Base-by-base conservation (phyloP, 768 basidiomycete species). In the Obba rivulosa region DNA sequence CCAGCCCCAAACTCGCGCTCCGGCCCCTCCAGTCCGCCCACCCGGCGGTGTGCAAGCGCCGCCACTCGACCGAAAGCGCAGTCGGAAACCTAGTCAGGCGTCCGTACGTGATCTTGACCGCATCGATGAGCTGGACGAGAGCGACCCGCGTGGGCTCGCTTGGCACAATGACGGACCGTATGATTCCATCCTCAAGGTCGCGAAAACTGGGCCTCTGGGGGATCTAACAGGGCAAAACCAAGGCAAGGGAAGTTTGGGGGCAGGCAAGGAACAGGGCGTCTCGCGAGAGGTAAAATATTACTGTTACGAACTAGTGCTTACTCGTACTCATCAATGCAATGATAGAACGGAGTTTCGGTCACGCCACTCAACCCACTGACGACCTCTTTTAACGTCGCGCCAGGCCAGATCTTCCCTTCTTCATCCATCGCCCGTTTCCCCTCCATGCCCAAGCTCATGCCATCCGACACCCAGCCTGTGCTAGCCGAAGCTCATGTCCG, bases 101-200 rank as follows among this genome's bases (percentile, higher is more conserved):
- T 52, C 64, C 14, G 53, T 61, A 38, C 54, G 52, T 50, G 59
- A 67, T 34, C 71, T 89, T 44, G 87, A 89, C 66, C 73, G 74
- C 24, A 83, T 91, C 52, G 87, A 91, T 60, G 84, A 87, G 63
- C 65, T 90, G 28, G 88, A 90, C 61, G 85, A 87, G 61, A 78
- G 79, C 5, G 84, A 81, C 62, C 85, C 87, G 2, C 71, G 81
- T 49, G 87, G 87, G 3, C 51, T 73, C 8, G 64, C 71, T 16
- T 66, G 83, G 52, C 87, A 89, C 60, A 85, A 89, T 56, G 71
- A 69, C 25, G 82, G 86, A 0, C 86, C 85, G n/a, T 91, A 89
- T 57, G 85, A 90, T 59, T 84, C 76, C 2, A 72, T 77, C 35
- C 61, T 62, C 34, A 69, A 62, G 38, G 57, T 69, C 35, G 60